A percentile compares a stretch with the other conserved stretches of the same genome.
Evolutionary conservation across 345 rosid species (phyloP).

Genomic region (Salix dunnii): DNA sequence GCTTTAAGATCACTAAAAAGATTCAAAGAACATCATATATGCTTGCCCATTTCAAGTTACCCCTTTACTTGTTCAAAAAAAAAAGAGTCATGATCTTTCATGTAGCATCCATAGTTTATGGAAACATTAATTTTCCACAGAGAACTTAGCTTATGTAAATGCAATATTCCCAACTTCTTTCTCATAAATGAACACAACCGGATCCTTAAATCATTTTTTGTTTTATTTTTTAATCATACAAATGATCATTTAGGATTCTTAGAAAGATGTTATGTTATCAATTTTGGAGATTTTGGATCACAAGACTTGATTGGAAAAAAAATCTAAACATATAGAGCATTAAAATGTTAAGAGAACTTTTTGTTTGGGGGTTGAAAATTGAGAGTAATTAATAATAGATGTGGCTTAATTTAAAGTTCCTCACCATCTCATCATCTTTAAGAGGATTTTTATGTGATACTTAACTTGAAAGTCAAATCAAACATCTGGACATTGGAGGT

Average conservation of each 20-base stretch:
- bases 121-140: neutral
- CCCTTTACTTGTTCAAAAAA: neutral
- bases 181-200: no score
- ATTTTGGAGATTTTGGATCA: no score
- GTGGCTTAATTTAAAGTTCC: neutral
- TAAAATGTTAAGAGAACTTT: neutral
- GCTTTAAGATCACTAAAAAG: conserved; percentile 7
- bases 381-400: neutral
- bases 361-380: neutral
- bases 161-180: no score
- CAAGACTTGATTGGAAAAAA: no score
- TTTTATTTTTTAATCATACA: no score
- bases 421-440: neutral
- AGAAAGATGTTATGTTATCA: no score
- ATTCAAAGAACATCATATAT: conserved; percentile 27
- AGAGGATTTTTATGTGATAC: neutral
- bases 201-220: no score
- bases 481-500: neutral
- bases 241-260: no score
- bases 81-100: neutral
- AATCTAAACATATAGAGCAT: neutral
- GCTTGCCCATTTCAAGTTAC: conserved; percentile 27
- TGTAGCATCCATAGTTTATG: neutral
- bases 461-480: neutral
- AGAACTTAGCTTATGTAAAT: neutral